Evolutionary conservation across 345 rosid species (phyloP).

Genomic region (Hibiscus tridactylites): DNA sequence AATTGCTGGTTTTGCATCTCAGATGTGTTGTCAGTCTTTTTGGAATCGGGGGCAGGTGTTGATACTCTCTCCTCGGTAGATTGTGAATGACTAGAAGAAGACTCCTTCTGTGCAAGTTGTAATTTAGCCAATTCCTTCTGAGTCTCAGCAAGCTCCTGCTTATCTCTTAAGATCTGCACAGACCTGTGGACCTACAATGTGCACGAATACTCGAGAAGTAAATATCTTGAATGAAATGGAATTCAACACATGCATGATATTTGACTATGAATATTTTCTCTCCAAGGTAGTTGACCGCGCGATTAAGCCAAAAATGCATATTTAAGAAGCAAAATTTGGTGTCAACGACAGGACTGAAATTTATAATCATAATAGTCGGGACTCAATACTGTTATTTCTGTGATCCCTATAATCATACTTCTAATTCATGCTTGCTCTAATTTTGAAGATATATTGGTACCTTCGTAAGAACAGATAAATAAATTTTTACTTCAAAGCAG

Average conservation of each 20-base stretch:
- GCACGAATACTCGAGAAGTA: conserved; percentile 4
- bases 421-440: neutral
- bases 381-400: neutral
- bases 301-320: neutral
- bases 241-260: neutral
- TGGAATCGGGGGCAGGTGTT: conserved; percentile 50
- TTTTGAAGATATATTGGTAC: neutral
- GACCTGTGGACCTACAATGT: conserved; percentile 85
- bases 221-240: conserved; percentile 3
- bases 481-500: neutral
- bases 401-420: neutral
- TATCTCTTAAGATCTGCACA: conserved; percentile 93
- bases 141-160: conserved; percentile 92
- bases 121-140: conserved; percentile 91
- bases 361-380: neutral
- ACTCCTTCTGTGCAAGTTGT: conserved; percentile 82
- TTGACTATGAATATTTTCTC: neutral
- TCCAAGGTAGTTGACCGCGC: neutral
- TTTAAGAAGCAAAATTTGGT: neutral
- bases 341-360: neutral
- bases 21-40: conserved; percentile 45
- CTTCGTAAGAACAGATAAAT: neutral
- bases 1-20: conserved; percentile 72
- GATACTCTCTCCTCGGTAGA: conserved; percentile 61
- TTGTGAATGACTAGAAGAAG: conserved; percentile 60